Conservation (phyloP, 23 red algal species). For the Chondrus crispus region DNA sequence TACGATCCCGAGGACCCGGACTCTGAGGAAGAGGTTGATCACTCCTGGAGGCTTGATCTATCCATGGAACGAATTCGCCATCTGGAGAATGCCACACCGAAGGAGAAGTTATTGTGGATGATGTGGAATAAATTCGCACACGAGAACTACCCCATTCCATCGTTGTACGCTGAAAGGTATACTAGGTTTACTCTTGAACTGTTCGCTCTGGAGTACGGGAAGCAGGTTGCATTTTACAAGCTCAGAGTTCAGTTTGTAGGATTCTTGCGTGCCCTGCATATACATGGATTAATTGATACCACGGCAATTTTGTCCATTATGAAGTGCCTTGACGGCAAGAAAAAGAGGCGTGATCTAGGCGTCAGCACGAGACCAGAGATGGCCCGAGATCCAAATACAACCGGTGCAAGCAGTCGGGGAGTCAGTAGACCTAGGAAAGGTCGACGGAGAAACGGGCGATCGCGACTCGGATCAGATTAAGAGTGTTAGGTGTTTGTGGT, state of each 20-base stretch:
- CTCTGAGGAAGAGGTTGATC: slow-evolving; percentile 70
- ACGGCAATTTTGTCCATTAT: slow-evolving; percentile 46
- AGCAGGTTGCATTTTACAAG: slow-evolving; percentile 10
- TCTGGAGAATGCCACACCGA: slow-evolving; percentile 38
- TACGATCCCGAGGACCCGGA: slow-evolving; percentile 56
- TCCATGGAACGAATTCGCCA: slow-evolving; percentile 15
- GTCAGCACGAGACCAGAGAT: slow-evolving; percentile 32
- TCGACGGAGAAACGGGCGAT: no score
- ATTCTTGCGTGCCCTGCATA: slow-evolving; percentile 38
- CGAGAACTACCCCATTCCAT: slow-evolving; percentile 40
- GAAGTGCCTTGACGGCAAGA: slow-evolving; percentile 54
- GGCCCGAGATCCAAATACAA: no score
- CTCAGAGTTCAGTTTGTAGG: slow-evolving; percentile 46
- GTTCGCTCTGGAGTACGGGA: slow-evolving; percentile 42
- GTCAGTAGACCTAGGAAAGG: no score
- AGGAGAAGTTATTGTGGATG: slow-evolving; percentile 46
- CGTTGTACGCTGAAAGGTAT: slow-evolving; percentile 45
- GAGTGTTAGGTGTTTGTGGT: no score
- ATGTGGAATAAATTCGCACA: slow-evolving; percentile 70
- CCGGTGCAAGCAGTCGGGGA: no score
- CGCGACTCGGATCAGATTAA: no score
- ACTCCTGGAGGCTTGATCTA: slow-evolving; percentile 40
- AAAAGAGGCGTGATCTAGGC: slow-evolving; percentile 49
- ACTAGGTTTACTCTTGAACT: slow-evolving; percentile 50
- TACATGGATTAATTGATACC: slow-evolving; percentile 49